phyloP scores from a whole-genome alignment of 163 green algal species.

The Picocystis sp. region DNA sequence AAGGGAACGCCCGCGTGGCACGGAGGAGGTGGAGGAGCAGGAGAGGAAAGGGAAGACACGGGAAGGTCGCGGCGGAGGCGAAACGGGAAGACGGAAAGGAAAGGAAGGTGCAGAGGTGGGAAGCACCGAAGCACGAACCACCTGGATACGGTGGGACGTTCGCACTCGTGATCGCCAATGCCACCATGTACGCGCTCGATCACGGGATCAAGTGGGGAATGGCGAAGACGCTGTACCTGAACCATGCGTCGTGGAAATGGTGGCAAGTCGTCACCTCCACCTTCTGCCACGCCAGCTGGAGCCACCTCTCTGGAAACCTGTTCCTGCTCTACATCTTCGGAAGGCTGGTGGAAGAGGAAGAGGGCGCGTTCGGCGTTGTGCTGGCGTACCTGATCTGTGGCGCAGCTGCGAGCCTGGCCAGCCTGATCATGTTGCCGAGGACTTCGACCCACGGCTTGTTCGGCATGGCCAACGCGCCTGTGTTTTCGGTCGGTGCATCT shows the following conservation, averaged over 20 bases:
- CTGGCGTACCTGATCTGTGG: constrained; percentile 58
- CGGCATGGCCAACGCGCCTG: not conserved
- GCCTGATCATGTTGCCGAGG: constrained; percentile 19
- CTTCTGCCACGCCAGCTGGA: constrained; percentile 63
- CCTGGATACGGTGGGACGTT: too few relatives aligned
- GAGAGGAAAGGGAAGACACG: too few relatives aligned
- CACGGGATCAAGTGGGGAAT: not conserved
- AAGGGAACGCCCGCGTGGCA: too few relatives aligned
- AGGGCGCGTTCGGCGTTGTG: constrained; percentile 53
- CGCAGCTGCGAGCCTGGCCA: constrained; percentile 32
- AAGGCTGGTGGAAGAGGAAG: constrained; percentile 71
- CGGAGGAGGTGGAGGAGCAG: too few relatives aligned
- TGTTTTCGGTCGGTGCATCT: constrained; percentile 49
- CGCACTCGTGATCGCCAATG: too few relatives aligned
- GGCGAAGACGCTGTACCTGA: constrained; percentile 26
- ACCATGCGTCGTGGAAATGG: constrained; percentile 34
- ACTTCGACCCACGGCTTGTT: not conserved
- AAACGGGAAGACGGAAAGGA: too few relatives aligned
- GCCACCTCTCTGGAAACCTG: constrained; percentile 46
- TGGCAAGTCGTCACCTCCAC: constrained; percentile 55
- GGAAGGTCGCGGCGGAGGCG: too few relatives aligned
- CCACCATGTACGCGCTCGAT: too few relatives aligned
- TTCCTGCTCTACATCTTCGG: constrained; percentile 89
- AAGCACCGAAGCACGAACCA: too few relatives aligned
- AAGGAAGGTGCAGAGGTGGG: too few relatives aligned